Evolutionary conservation across 2,329 filamentous ascomycete species (phyloP), one percentile per base, ranked within the genome.

Genomic region (Talaromyces marneffei): DNA sequence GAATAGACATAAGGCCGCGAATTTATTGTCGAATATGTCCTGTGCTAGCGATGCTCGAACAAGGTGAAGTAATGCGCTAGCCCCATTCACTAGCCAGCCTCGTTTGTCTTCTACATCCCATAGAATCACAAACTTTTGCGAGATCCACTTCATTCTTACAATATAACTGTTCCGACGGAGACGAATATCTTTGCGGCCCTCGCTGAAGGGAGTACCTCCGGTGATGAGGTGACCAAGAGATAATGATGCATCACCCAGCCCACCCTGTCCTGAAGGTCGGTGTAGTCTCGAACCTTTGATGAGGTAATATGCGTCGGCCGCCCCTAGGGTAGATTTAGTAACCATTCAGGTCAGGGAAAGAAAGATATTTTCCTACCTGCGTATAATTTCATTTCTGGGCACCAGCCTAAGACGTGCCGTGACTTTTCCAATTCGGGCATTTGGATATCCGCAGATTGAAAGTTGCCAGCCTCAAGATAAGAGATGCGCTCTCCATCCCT

Each of bases 391-490:
- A 57, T 53, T 20, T 64, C 52, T 14, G 62, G 52, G 61, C 69
- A 75, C 73, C 73, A 76, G 1, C 73, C 74, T 10, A 75, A 40
- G 5, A 77, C 64, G 64, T 76, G 74, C 2, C 74, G 67, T 16
- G 57, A 7, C 33, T 27, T 59, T 40, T 64, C 31, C 7, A 69
- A 10, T 31, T 42, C 35, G 1, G 5, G 31, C 14, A 46, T 37
- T 23, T 55, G 14, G 7, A 60, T 4, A 50, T 53, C n/a, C 12
- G n/a, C 18, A 14, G 39, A 27, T 12, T 14, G 57, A 12, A 56
- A 16, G 57, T 35, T 18, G 5, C 18, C 39, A 20, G 23, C 46
- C 12, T 70, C 65, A 2, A 67, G 60, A 44, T 71, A 73, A 10
- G 71, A 71, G 31, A 74, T 67, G 20, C 67, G 65, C 18, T 67